phyloP scores from a whole-genome alignment of 495 filamentous ascomycete genomes.

The Lophium mytilinum region DNA sequence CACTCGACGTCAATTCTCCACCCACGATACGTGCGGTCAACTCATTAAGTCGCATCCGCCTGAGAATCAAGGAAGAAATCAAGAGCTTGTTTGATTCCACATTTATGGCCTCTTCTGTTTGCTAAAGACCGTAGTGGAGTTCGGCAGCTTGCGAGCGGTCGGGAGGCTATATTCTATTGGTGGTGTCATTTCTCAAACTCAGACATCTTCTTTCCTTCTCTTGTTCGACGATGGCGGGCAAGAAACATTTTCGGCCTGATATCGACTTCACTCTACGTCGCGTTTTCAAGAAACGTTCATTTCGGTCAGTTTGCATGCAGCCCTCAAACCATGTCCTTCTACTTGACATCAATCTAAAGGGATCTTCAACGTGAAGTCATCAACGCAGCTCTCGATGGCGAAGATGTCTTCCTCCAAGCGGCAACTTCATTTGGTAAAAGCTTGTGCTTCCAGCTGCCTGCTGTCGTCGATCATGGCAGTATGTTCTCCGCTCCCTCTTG shows the following conservation, averaged over 20 bases:
- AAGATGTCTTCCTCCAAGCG: conserved; percentile 92
- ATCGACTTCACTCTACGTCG: conserved; percentile 77
- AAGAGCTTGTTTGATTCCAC: too few relatives aligned
- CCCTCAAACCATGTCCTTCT: background rate
- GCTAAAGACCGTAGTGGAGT: too few relatives aligned
- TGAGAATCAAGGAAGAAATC: too few relatives aligned
- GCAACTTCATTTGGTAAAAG: conserved; percentile 97
- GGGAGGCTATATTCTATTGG: too few relatives aligned
- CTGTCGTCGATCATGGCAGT: conserved; percentile 80
- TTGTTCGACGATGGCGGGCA: conserved; percentile 11
- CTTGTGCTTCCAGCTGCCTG: conserved; percentile 87
- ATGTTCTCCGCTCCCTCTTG: conserved; percentile 26
- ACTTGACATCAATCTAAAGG: conserved; percentile 37
- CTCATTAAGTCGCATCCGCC: too few relatives aligned
- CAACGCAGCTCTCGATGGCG: conserved; percentile 62
- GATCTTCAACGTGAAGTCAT: conserved; percentile 87
- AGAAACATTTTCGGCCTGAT: conserved; percentile 41
- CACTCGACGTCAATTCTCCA: too few relatives aligned
- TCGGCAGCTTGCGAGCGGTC: too few relatives aligned
- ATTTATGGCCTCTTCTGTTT: too few relatives aligned
- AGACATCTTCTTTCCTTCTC: background rate
- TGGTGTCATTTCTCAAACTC: background rate
- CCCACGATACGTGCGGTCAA: too few relatives aligned
- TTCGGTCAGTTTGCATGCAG: conserved; percentile 47
- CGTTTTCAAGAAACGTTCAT: conserved; percentile 68